Base-by-base conservation (phyloP, 345 rosid species). In the Cardamine occulta region DNA sequence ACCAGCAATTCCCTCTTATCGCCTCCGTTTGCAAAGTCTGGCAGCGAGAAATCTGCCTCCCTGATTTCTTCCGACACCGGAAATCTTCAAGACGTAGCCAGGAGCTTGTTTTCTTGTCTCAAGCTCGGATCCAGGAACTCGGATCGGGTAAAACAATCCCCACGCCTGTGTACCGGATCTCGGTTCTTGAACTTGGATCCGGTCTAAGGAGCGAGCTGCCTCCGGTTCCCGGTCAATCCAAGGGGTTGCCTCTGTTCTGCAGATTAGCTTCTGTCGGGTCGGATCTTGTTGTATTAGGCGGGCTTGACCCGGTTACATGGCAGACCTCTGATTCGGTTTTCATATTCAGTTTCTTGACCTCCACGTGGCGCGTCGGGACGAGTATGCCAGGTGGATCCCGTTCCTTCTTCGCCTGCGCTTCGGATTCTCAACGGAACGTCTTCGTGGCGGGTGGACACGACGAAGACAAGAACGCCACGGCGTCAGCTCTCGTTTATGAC, bases 391-490 rank as follows among this genome's bases (percentile, higher is more conserved):
- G 91, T 53, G 81, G 62, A 11, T 56, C 77, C 39, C 84, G 98
- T 26, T 78, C 84, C 4, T 81, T 89, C 55, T 91, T 88, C 48
- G 95, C 89, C 1, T 86, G 91, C 44, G 84, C 85, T 9, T 87
- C 98, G 5, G 97, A 91, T 63, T 68, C 62, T 14, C 70, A 76
- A 29, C 86, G 85, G 85, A 74, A 7, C 81, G 91, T 91, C 51
- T 83, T 78, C 26, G 88, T 93, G 9, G 90, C 89, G 1, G 97
- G 98, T 0, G 97, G 98, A 6, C 93, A 91, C 29, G 98, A 87
- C 9, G 82, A 55, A 0, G 91, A 87, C 31, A 89, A 89, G 74
- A 88, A 87, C 53, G 96, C 98, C 1, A 52, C 90, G 78, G 83
- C 54, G 64, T 88, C 98, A 13, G 88, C 88, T 0, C 31, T 85